These are phyloP conservation scores for Nannochloris sp. DNA, from an alignment of 139 green algal genomes.

Conservation along the genomic window DNA sequence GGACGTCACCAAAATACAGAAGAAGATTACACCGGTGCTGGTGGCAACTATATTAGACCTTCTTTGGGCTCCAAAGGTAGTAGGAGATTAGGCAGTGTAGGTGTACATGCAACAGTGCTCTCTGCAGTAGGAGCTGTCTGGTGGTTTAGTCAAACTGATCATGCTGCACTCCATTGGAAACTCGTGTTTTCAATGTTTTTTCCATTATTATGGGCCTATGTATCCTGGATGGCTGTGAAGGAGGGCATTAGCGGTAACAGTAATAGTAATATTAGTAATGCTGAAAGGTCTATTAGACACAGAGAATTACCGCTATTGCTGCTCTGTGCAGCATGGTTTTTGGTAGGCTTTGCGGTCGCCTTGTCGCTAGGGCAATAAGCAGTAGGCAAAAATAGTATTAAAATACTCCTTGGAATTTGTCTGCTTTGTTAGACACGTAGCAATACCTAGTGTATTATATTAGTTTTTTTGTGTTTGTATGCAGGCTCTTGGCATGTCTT, in stretches of 20 bases:
- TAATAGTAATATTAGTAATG: no score
- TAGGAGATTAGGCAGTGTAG: neutral
- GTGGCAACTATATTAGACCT: neutral
- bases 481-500: no score
- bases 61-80: neutral
- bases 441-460: no score
- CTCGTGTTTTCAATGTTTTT: constrained; percentile 9
- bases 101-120: neutral
- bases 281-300: neutral
- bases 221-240: neutral
- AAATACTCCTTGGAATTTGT: no score
- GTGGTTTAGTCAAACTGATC: neutral
- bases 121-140: neutral
- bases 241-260: neutral
- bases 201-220: constrained; percentile 8
- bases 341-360: neutral
- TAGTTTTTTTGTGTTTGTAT: no score
- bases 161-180: constrained; percentile 8
- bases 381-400: no score
- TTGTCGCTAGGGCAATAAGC: neutral
- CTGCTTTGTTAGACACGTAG: no score
- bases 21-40: no score
- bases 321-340: neutral
- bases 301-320: neutral
- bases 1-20: no score